These are phyloP conservation scores for Castanea crenata DNA, from an alignment of 306 rosid genomes.

Conservation along the genomic window DNA sequence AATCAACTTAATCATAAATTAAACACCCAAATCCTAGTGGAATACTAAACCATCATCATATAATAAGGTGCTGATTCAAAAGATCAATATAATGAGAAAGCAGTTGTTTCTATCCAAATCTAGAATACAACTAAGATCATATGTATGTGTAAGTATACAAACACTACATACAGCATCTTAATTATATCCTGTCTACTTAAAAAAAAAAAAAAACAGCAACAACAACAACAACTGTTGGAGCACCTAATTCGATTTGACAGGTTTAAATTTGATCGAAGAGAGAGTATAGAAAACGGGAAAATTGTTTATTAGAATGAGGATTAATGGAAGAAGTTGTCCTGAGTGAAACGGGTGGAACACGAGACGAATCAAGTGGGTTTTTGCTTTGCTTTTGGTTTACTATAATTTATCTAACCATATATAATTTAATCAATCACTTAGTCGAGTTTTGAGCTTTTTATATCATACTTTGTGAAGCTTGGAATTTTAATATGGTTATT, in stretches of 20 bases:
- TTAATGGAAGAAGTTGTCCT: constrained; percentile 40
- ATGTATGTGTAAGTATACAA: too few species aligned
- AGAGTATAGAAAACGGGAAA: constrained; percentile 6
- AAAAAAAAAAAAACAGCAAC: background rate
- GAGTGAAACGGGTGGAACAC: constrained; percentile 58
- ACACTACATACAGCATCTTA: background rate
- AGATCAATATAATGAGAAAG: background rate
- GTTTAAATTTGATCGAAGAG: constrained; percentile 30
- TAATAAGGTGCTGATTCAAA: background rate
- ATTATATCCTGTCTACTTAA: background rate
- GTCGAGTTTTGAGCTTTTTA: constrained; percentile 26
- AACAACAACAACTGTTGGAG: constrained; percentile 19
- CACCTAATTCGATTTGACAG: constrained; percentile 34
- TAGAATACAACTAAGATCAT: background rate
- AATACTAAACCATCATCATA: background rate
- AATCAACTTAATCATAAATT: background rate
- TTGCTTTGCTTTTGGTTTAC: constrained; percentile 44
- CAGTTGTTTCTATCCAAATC: background rate
- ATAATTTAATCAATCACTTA: constrained; percentile 28
- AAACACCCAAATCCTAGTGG: background rate
- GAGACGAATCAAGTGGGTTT: constrained; percentile 59
- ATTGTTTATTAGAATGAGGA: constrained; percentile 19
- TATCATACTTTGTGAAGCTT: background rate
- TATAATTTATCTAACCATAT: constrained; percentile 16
- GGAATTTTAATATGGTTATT: constrained; percentile 13